Percentiles rank a stretch among this genome's conserved stretches.
Conservation (phyloP, 768 basidiomycete species). For the Astraeus odoratus region DNA sequence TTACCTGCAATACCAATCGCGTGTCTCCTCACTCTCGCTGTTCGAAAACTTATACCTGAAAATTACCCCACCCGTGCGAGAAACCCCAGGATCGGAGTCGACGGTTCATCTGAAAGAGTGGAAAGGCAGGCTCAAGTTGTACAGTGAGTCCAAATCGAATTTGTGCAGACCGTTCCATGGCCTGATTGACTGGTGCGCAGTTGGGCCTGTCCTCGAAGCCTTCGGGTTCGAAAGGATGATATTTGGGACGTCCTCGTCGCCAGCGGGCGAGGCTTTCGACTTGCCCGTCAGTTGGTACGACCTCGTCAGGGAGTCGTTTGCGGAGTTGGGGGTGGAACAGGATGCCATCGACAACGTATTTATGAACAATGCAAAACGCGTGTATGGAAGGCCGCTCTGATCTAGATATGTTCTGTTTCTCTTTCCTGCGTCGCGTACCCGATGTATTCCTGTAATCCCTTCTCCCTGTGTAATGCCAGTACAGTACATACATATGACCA, state of each 20-base stretch:
- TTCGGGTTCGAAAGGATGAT: conserved; percentile 81
- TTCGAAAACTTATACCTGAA: conserved; percentile 67
- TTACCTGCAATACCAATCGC: conserved; percentile 67
- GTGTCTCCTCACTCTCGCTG: conserved; percentile 66
- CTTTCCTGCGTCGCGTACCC: neutral
- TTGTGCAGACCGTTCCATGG: too few relatives aligned
- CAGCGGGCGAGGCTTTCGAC: conserved; percentile 39
- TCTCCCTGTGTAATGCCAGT: too few relatives aligned
- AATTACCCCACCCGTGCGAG: conserved; percentile 56
- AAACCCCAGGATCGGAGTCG: conserved; percentile 54
- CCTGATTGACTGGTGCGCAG: too few relatives aligned
- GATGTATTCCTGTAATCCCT: too few relatives aligned
- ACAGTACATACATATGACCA: neutral
- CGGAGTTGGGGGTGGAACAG: conserved; percentile 76
- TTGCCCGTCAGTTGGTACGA: conserved; percentile 72
- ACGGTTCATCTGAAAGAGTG: conserved; percentile 21
- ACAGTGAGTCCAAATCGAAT: conserved; percentile 69
- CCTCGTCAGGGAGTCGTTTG: conserved; percentile 69
- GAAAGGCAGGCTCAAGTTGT: conserved; percentile 74
- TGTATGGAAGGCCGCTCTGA: conserved; percentile 27
- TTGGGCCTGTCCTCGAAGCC: conserved; percentile 77
- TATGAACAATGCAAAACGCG: conserved; percentile 37
- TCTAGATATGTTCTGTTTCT: neutral
- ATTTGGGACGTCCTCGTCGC: conserved; percentile 70
- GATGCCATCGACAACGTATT: conserved; percentile 73